Conservation (phyloP, 2,329 filamentous ascomycete genomes). For the Trichoderma aggressivum region DNA sequence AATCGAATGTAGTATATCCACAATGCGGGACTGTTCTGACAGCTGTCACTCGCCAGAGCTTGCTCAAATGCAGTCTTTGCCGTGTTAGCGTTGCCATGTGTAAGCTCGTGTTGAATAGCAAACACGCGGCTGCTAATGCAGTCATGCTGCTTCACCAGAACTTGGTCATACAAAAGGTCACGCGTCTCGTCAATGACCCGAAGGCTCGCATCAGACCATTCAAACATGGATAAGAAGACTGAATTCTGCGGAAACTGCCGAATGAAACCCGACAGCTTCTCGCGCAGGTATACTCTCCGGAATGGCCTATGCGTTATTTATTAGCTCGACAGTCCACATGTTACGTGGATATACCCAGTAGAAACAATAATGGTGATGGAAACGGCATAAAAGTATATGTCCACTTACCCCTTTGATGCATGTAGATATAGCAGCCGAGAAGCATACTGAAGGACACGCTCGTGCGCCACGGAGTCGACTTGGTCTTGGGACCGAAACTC, state of each 20-base stretch:
- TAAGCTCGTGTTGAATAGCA: slow-evolving; percentile 50
- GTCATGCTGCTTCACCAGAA: slow-evolving; percentile 41
- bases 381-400: background rate
- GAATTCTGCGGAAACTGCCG: slow-evolving; percentile 69
- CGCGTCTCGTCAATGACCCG: slow-evolving; percentile 74
- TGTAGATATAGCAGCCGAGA: slow-evolving; percentile 66
- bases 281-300: slow-evolving; percentile 63
- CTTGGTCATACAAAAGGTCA: slow-evolving; percentile 55
- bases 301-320: slow-evolving; percentile 49
- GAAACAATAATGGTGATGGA: background rate
- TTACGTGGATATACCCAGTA: background rate
- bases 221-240: slow-evolving; percentile 67
- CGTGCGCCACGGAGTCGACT: slow-evolving; percentile 42
- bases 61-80: slow-evolving; percentile 50
- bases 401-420: slow-evolving; percentile 52
- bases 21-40: slow-evolving; percentile 40
- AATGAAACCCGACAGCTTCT: slow-evolving; percentile 59
- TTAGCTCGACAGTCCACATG: slow-evolving; percentile 21
- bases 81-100: slow-evolving; percentile 47
- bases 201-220: slow-evolving; percentile 70
- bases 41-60: slow-evolving; percentile 42
- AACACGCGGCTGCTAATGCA: slow-evolving; percentile 45
- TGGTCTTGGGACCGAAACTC: slow-evolving; percentile 41
- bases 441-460: slow-evolving; percentile 67
- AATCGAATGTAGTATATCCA: slow-evolving; percentile 53